Evolutionary conservation across 208 protist species (phyloP), one percentile per base, ranked within the genome.

Genomic region (Crithidia expoeki): DNA sequence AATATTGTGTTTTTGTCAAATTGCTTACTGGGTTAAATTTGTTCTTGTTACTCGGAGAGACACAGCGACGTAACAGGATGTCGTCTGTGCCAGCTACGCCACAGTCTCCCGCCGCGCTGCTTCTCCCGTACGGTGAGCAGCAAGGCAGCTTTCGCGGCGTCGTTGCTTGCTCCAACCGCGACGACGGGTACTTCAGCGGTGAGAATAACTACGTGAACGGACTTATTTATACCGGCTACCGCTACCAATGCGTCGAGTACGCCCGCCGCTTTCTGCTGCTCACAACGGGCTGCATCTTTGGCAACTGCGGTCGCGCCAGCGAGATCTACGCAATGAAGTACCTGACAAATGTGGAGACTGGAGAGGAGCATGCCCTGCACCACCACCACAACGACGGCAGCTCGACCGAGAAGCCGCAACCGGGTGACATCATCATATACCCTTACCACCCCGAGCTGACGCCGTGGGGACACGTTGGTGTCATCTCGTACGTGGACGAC

Each of bases 241-340:
- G 85, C 34, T 92, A 94, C 68, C 89, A 94, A 50, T 94, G 85
- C 61, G 85, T 94, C 60, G 83, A 94, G 72, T 94, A 87, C 76
- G 89, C 85, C 9, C 81, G 89, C 25, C 85, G 89, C 14, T 92
- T 89, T 68, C 51, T 94, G 56, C 61, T 94, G 62, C 80, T 88
- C 25, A 90, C 85, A 51, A 90, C 82, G 32, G 89, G 89, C 56
- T 91, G 83, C 72, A 64, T 89, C 42, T 94, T 94, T 60, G 81
- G 52, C 55, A 79, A 76, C 66, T 94, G 85, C 65, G 81, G 79
- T 27, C 76, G 81, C 16, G 85, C 89, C 32, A 81, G 65, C 33
- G 85, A 91, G 74, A 89, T 94, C 38, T 94, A 84, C 75, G 65
- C 76, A 36, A 94, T 90, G 85, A 60, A 72, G 44, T 42, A 81